Conservation (phyloP, 1,284 basidiomycete species). For the Melampsora occidentalis region DNA sequence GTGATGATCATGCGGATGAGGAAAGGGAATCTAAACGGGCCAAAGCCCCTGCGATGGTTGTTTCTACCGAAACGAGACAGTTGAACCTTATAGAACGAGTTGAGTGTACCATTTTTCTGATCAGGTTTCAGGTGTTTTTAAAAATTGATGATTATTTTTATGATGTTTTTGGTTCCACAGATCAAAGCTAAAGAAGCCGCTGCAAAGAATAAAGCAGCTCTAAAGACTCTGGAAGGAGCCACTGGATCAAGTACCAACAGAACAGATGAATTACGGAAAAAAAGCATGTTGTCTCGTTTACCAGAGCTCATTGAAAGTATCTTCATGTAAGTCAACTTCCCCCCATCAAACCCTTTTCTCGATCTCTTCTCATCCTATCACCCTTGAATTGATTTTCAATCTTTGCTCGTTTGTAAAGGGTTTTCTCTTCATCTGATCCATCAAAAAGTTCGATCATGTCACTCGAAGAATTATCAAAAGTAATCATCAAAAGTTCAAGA, state of each 20-base stretch:
- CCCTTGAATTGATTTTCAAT: not conserved
- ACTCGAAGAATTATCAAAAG: not conserved
- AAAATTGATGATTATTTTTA: not conserved
- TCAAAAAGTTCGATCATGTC: not conserved
- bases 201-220: not conserved
- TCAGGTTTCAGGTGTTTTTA: not conserved
- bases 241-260: not conserved
- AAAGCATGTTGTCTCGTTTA: conserved; percentile 4
- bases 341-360: too few species aligned
- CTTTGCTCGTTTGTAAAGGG: not conserved
- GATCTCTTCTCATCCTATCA: too few species aligned
- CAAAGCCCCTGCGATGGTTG: not conserved
- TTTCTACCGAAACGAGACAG: conserved; percentile 2
- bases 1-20: not conserved
- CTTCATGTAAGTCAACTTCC: not conserved
- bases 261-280: not conserved
- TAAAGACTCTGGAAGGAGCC: not conserved
- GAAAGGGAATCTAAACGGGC: conserved; percentile 2
- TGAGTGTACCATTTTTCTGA: not conserved
- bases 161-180: not conserved
- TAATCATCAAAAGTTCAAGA: not conserved
- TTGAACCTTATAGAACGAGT: conserved; percentile 30
- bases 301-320: conserved; percentile 9
- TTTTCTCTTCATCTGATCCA: not conserved
- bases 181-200: conserved; percentile 10